Evolutionary conservation across 2,329 filamentous ascomycete species (phyloP).

Genomic region (Coleophoma eucalyptorum): DNA sequence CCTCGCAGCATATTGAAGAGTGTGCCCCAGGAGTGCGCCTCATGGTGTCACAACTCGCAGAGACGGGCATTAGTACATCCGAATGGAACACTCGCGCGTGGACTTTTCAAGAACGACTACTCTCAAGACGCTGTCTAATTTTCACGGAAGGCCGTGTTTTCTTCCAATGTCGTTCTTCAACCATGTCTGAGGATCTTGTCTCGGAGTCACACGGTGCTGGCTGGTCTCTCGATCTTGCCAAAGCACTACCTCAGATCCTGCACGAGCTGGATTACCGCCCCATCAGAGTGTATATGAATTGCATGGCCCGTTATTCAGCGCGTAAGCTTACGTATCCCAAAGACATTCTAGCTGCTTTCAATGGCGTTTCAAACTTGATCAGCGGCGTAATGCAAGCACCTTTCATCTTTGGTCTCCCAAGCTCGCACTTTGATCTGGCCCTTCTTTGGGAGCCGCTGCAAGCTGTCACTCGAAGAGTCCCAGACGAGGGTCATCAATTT

Average conservation of each 20-base stretch:
- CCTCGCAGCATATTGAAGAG: conserved; percentile 3
- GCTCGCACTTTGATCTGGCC: conserved; percentile 30
- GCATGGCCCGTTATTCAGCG: conserved; percentile 25
- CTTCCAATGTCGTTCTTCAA: conserved; percentile 23
- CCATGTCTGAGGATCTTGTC: conserved; percentile 26
- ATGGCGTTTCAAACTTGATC: conserved; percentile 25
- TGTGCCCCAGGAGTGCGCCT: conserved; percentile 16
- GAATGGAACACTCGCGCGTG: conserved; percentile 32
- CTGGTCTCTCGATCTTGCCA: conserved; percentile 27
- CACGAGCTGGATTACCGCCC: conserved; percentile 20
- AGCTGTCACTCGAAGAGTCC: not conserved
- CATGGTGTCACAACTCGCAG: conserved; percentile 13
- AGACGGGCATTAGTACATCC: conserved; percentile 16
- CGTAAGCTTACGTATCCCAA: conserved; percentile 19
- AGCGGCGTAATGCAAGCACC: conserved; percentile 17
- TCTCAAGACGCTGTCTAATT: conserved; percentile 30
- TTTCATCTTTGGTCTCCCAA: conserved; percentile 27
- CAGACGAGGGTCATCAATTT: not conserved
- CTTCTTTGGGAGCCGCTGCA: conserved; percentile 27
- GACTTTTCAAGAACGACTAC: conserved; percentile 35
- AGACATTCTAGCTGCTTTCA: conserved; percentile 31
- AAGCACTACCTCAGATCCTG: conserved; percentile 25
- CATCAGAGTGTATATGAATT: conserved; percentile 27
- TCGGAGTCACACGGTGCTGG: conserved; percentile 18
- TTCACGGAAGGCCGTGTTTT: conserved; percentile 28